These are phyloP conservation scores for Aspergillus asperescens DNA, from an alignment of 495 filamentous ascomycete genomes.

Conservation along the genomic window DNA sequence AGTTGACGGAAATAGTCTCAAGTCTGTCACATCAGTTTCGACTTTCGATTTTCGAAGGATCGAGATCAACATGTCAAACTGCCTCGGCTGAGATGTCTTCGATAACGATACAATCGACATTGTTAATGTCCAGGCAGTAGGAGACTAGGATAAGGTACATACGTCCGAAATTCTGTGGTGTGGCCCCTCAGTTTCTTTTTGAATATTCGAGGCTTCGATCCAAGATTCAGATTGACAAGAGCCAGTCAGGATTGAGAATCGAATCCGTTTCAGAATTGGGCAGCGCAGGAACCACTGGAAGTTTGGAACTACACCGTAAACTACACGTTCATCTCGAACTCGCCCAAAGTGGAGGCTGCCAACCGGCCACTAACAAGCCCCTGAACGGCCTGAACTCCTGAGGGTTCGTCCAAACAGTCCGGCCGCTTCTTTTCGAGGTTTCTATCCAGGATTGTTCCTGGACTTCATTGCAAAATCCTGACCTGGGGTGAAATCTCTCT, in stretches of 20 bases:
- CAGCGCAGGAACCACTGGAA: slow-evolving; percentile 4
- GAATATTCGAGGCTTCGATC: slow-evolving; percentile 1
- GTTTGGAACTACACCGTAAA: background rate
- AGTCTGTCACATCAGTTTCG: background rate
- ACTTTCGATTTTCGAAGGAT: too few species aligned
- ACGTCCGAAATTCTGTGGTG: too few species aligned
- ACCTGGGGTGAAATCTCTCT: background rate
- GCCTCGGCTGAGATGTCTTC: too few species aligned
- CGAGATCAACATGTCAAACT: background rate
- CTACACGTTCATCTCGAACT: background rate
- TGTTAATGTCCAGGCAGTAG: too few species aligned
- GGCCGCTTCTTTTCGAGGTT: background rate
- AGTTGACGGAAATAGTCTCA: background rate
- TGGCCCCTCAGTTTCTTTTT: too few species aligned
- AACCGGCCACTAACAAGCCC: slow-evolving; percentile 13
- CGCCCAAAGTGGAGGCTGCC: slow-evolving; percentile 14
- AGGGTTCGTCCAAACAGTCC: background rate
- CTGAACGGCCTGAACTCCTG: slow-evolving; percentile 16
- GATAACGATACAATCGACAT: too few species aligned
- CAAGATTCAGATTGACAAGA: background rate
- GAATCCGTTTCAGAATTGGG: slow-evolving; percentile 1
- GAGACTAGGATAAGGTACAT: too few species aligned
- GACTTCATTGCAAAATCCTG: background rate
- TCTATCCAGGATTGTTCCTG: background rate
- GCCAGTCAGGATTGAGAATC: background rate